Base-by-base conservation (phyloP, 208 protist genomes). In the Zelonia costaricensis region DNA sequence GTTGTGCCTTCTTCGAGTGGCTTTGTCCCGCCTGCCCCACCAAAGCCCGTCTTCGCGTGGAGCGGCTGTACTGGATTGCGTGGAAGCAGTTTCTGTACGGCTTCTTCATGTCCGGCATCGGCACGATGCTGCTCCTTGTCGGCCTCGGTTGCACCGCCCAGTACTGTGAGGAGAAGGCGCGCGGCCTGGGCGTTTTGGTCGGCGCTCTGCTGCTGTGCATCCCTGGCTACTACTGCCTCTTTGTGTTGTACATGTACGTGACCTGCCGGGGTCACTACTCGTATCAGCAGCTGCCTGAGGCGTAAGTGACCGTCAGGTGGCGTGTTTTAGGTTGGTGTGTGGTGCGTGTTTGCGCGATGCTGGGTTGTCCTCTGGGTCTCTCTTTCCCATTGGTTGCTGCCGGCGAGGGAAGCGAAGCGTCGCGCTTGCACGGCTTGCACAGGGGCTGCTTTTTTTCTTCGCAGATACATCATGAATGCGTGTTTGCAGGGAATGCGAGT, bases 161-260 rank as follows among this genome's bases (percentile, higher is more conserved):
- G 1, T 60, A 68, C 40, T 63, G 55, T 43, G 56, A 63, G 16
- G 83, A 91, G 27, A 31, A 39, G 9, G 23, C 56, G n/a, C 78
- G 89, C 18, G 80, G 76, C 16, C 39, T 56, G 10, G 82, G 59
- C 0, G 53, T 93, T 18, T 13, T 91, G 7, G 33, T 90, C 25
- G 75, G 69, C 8, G 76, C 78, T 10, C 39, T 62, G 16, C 53
- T 95, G 31, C 51, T 87, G 10, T 79, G 56, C 31, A 42, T 91
- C 16, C 86, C 86, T 8, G 89, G 89, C n/a, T 79, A 84, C 60
- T 93, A 91, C 70, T 82, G 69, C 59, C 13, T 92, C 9, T 75
- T 78, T 58, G 68, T 83, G 20, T 56, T 89, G 4, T 82, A 76
- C 52, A 72, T 65, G 58, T 93, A 91, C 65, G 54, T 86, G 15